phyloP scores from a whole-genome alignment of 805 yeast genomes.

The Candida silvatica region DNA sequence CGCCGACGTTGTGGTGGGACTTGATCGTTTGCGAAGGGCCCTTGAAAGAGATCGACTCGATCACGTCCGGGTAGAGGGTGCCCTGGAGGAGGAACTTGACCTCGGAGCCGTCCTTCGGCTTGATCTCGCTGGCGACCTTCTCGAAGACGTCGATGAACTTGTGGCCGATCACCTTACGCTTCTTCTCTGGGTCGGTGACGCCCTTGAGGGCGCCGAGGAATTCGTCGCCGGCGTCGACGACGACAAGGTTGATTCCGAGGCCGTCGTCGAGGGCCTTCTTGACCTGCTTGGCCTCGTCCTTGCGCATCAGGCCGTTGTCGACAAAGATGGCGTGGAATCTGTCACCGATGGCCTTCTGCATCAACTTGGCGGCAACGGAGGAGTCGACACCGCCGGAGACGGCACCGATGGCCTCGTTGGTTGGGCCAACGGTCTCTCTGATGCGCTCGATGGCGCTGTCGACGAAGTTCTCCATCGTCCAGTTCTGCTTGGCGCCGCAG shows the following conservation, averaged over 20 bases:
- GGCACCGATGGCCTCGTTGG: conserved; percentile 98
- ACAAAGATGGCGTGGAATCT: conserved; percentile 98
- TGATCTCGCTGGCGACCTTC: conserved; percentile 87
- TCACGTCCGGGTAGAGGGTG: conserved; percentile 96
- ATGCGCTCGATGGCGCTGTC: conserved; percentile 95
- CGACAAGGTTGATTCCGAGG: conserved; percentile 89
- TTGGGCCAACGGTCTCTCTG: conserved; percentile 86
- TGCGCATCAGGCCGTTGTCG: conserved; percentile 96
- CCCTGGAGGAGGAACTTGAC: conserved; percentile 94
- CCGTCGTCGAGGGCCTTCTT: conserved; percentile 87
- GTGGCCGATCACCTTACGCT: conserved; percentile 97
- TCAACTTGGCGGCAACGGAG: conserved; percentile 95
- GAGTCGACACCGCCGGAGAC: conserved; percentile 99
- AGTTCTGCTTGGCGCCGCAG: conserved; percentile 80
- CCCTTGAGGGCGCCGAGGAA: conserved; percentile 84
- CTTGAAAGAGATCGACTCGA: conserved; percentile 96
- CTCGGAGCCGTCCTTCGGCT: conserved; percentile 82
- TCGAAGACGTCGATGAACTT: conserved; percentile 96
- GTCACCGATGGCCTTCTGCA: conserved; percentile 97
- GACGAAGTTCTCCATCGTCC: conserved; percentile 98
- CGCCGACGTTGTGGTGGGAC: conserved; percentile 99
- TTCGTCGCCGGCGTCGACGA: conserved; percentile 88
- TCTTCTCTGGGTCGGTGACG: conserved; percentile 96
- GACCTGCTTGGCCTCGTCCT: conserved; percentile 84
- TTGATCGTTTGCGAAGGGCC: conserved; percentile 99